Percentiles rank a stretch among this genome's conserved stretches.
These are phyloP conservation scores for Mrakia gelida DNA, from an alignment of 768 basidiomycete genomes.

Conservation along the genomic window DNA sequence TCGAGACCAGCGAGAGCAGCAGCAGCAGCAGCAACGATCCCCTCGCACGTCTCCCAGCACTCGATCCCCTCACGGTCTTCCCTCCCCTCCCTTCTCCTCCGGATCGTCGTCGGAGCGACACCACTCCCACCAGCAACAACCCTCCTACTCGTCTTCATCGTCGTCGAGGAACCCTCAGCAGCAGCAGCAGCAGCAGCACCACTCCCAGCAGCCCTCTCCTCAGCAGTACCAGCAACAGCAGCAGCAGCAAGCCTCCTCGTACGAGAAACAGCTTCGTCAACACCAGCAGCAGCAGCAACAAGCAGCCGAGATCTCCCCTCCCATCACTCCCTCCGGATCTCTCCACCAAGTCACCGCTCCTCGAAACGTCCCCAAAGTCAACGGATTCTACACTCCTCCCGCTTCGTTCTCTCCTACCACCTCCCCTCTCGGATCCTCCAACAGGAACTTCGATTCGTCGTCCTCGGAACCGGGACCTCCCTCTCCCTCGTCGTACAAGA, in stretches of 20 bases:
- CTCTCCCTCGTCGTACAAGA: conserved; percentile 6
- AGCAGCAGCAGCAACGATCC: not conserved
- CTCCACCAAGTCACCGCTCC: not conserved
- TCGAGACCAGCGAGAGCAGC: not conserved
- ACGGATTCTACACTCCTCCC: conserved; percentile 16
- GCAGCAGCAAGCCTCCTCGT: not conserved
- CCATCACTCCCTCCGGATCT: not conserved
- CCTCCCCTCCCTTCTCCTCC: too few species aligned
- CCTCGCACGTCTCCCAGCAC: too few species aligned
- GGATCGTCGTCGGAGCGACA: not conserved
- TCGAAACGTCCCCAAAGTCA: conserved; percentile 12
- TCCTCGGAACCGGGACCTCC: not conserved
- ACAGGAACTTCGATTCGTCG: not conserved
- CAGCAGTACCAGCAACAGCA: conserved; percentile 13
- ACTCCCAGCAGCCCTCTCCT: too few species aligned
- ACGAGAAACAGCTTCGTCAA: not conserved
- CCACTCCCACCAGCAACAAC: not conserved
- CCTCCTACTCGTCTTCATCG: not conserved
- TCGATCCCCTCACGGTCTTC: too few species aligned
- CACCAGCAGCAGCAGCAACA: not conserved
- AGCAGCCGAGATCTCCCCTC: not conserved
- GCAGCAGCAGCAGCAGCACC: not conserved
- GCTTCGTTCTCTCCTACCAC: conserved; percentile 13
- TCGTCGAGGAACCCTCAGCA: not conserved
- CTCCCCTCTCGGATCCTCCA: not conserved